Percentiles rank a stretch among this genome's conserved stretches.
phyloP scores from a whole-genome alignment of 257 asterid genomes.

The Ehretia macrophylla region DNA sequence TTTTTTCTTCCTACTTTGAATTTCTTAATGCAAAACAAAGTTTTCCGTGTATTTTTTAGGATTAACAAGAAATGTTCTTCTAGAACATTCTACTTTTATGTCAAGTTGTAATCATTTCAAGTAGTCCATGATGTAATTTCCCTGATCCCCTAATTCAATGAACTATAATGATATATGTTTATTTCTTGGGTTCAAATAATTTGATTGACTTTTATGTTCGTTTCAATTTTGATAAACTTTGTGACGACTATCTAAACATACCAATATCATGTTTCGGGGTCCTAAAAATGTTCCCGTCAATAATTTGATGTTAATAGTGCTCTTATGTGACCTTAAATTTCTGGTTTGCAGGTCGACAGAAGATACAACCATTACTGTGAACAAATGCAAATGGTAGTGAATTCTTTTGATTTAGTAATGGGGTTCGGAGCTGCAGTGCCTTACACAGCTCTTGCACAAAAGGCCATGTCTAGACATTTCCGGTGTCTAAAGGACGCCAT shows the following conservation, averaged over 20 bases:
- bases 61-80: background rate
- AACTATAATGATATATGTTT: no score
- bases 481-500: slow-evolving; percentile 90
- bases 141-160: background rate
- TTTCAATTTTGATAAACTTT: no score
- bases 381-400: slow-evolving; percentile 98
- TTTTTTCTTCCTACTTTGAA: background rate
- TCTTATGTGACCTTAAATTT: no score
- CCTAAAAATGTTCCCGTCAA: no score
- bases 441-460: slow-evolving; percentile 76
- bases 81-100: background rate
- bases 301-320: no score
- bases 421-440: slow-evolving; percentile 97
- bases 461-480: slow-evolving; percentile 96
- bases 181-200: no score
- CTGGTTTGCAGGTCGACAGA: slow-evolving; percentile 65
- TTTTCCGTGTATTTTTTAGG: background rate
- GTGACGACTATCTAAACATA: no score
- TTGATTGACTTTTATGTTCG: no score
- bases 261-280: no score
- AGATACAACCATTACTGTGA: slow-evolving; percentile 94
- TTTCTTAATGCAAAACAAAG: background rate
- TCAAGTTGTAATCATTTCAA: background rate
- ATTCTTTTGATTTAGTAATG: slow-evolving; percentile 94
- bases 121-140: background rate